phyloP scores from a whole-genome alignment of 2,329 filamentous ascomycete genomes.

The Cryphonectria carpinicola region DNA sequence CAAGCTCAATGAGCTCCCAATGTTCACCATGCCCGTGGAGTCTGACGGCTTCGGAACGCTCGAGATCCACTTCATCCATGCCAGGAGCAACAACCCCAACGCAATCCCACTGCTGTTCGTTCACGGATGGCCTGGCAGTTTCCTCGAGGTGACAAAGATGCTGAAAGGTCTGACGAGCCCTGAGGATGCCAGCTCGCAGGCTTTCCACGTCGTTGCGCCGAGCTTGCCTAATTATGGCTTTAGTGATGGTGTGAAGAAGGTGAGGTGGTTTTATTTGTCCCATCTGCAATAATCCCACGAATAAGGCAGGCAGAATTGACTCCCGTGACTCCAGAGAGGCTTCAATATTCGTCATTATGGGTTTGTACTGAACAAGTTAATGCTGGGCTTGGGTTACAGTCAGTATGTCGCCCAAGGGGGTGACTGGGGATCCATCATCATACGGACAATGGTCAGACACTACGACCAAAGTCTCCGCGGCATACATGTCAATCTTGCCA shows the following conservation, averaged over 20 bases:
- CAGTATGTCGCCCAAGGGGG: constrained; percentile 61
- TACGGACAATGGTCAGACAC: constrained; percentile 60
- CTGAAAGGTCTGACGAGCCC: constrained; percentile 37
- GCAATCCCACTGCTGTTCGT: constrained; percentile 47
- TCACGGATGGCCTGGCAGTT: constrained; percentile 49
- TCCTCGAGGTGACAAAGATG: constrained; percentile 43
- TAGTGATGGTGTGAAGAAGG: constrained; percentile 32
- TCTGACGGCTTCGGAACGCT: constrained; percentile 60
- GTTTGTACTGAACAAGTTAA: constrained; percentile 41
- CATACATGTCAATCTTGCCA: constrained; percentile 65
- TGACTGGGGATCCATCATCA: constrained; percentile 72
- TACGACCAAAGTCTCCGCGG: constrained; percentile 63
- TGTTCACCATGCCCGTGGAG: constrained; percentile 13
- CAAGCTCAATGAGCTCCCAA: constrained; percentile 5
- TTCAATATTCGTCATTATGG: constrained; percentile 39
- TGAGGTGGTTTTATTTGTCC: not conserved
- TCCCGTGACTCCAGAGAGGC: constrained; percentile 34
- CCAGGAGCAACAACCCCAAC: constrained; percentile 39
- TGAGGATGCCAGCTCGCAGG: constrained; percentile 36
- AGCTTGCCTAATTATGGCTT: constrained; percentile 50
- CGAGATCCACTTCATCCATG: constrained; percentile 67
- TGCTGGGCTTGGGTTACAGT: constrained; percentile 44
- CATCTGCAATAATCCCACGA: not conserved
- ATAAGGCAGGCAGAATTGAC: not conserved
- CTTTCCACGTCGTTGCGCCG: constrained; percentile 52